Conservation (phyloP, 495 filamentous ascomycete species). For the Umbilicaria muhlenbergii region DNA sequence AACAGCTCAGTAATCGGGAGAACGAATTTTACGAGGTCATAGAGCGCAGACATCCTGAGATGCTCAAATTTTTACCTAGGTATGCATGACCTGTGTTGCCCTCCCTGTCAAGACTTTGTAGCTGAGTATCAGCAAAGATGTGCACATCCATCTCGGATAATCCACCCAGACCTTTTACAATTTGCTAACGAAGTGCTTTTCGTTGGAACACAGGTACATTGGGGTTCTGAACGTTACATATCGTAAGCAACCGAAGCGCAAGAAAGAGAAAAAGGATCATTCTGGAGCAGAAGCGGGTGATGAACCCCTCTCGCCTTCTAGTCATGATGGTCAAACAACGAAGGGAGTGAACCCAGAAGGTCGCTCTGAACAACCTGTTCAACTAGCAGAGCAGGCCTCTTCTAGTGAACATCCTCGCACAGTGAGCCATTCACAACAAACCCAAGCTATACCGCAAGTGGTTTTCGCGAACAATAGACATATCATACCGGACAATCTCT, state of each 20-base stretch:
- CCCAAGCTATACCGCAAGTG: slow-evolving; percentile 64
- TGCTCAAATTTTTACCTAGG: slow-evolving; percentile 85
- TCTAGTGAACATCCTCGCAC: slow-evolving; percentile 38
- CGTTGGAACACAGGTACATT: slow-evolving; percentile 54
- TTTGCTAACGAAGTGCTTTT: slow-evolving; percentile 19
- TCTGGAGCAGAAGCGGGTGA: slow-evolving; percentile 4
- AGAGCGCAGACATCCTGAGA: slow-evolving; percentile 73
- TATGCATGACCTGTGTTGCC: slow-evolving; percentile 28
- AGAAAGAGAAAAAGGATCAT: slow-evolving; percentile 30
- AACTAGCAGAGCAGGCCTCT: background rate
- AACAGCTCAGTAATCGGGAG: slow-evolving; percentile 90
- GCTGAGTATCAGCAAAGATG: slow-evolving; percentile 22
- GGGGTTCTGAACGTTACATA: slow-evolving; percentile 95
- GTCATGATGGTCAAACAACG: background rate
- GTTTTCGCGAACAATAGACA: slow-evolving; percentile 92
- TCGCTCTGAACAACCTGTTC: background rate
- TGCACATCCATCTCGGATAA: background rate
- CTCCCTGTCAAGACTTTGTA: slow-evolving; percentile 13
- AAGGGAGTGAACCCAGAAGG: background rate
- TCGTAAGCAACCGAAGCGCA: slow-evolving; percentile 62
- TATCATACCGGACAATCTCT: slow-evolving; percentile 78
- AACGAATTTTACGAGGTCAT: slow-evolving; percentile 98
- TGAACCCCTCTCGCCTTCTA: background rate
- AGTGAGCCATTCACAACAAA: slow-evolving; percentile 63
- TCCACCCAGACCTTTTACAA: no score